Evolutionary conservation across 2,329 filamentous ascomycete genomes (phyloP).

Genomic region (Fusarium oxysporum): DNA sequence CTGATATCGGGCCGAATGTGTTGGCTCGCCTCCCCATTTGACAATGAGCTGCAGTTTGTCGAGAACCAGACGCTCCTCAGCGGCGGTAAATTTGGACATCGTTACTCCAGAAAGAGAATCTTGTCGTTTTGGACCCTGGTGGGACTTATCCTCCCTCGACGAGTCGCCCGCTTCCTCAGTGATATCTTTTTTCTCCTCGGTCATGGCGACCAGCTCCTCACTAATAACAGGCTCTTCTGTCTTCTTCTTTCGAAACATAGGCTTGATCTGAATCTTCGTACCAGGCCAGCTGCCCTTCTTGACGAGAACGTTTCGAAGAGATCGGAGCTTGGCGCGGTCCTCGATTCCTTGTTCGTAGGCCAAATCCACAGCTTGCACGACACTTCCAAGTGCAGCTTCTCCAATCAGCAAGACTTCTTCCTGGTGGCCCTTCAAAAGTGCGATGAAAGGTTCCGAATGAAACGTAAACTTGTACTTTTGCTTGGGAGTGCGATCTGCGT

Average conservation of each 20-base stretch:
- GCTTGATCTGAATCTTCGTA: conserved; percentile 99
- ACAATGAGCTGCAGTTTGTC: conserved; percentile 98
- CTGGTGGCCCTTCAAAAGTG: conserved; percentile 92
- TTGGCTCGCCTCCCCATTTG: conserved; percentile 99
- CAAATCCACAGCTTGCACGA: conserved; percentile 85
- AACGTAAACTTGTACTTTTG: conserved; percentile 99
- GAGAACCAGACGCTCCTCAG: conserved; percentile 90
- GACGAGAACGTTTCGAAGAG: conserved; percentile 85
- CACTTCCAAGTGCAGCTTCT: conserved; percentile 87
- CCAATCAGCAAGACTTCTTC: conserved; percentile 96
- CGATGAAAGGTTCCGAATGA: conserved; percentile 95
- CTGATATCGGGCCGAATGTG: conserved; percentile 96
- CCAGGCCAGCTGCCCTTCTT: conserved; percentile 96
- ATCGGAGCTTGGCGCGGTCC: conserved; percentile 85
- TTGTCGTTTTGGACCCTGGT: conserved; percentile 68
- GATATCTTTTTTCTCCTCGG: conserved; percentile 46
- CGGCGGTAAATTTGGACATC: conserved; percentile 92
- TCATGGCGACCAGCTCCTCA: conserved; percentile 50
- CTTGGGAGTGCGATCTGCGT: conserved; percentile 97
- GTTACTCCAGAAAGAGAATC: conserved; percentile 92
- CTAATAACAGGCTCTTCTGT: conserved; percentile 65
- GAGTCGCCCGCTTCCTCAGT: conserved; percentile 38
- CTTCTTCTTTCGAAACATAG: conserved; percentile 95
- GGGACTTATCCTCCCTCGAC: conserved; percentile 34
- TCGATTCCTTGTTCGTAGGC: conserved; percentile 85